phyloP scores from a whole-genome alignment of 768 basidiomycete species.

The Russula compacta region DNA sequence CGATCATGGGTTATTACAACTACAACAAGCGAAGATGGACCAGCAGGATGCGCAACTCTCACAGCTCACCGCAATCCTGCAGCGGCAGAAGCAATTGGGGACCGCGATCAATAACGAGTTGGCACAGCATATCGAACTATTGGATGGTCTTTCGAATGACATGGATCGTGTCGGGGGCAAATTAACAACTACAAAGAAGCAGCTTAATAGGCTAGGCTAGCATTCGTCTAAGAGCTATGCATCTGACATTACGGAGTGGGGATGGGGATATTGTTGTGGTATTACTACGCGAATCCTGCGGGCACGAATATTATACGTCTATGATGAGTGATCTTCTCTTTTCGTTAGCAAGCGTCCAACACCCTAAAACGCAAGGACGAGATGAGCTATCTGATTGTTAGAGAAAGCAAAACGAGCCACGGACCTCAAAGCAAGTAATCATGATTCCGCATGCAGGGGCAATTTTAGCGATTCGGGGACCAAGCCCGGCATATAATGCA shows the following conservation, averaged over 20 bases:
- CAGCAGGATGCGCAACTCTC: slow-evolving; percentile 80
- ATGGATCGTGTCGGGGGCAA: slow-evolving; percentile 75
- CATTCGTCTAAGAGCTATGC: not conserved
- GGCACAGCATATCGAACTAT: slow-evolving; percentile 70
- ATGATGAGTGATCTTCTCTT: slow-evolving; percentile 16
- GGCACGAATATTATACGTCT: slow-evolving; percentile 4
- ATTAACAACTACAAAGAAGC: slow-evolving; percentile 69
- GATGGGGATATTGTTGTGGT: not conserved
- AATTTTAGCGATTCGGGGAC: slow-evolving; percentile 89
- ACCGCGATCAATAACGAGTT: slow-evolving; percentile 81
- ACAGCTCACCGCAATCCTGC: slow-evolving; percentile 70
- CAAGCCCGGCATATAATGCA: slow-evolving; percentile 75
- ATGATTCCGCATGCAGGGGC: slow-evolving; percentile 98
- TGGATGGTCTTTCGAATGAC: slow-evolving; percentile 69
- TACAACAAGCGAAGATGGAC: slow-evolving; percentile 75
- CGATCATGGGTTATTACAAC: slow-evolving; percentile 63
- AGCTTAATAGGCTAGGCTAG: slow-evolving; percentile 64
- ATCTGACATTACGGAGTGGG: not conserved
- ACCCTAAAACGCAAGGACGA: slow-evolving; percentile 35
- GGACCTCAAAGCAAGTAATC: slow-evolving; percentile 91
- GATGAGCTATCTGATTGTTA: slow-evolving; percentile 9
- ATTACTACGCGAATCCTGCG: slow-evolving; percentile 2
- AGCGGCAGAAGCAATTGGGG: slow-evolving; percentile 79
- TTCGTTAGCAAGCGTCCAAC: slow-evolving; percentile 46
- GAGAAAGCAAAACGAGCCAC: slow-evolving; percentile 10